Evolutionary conservation across 2,329 filamentous ascomycete genomes (phyloP), one percentile per base, ranked within the genome.

Genomic region (Cladosporium sp.): DNA sequence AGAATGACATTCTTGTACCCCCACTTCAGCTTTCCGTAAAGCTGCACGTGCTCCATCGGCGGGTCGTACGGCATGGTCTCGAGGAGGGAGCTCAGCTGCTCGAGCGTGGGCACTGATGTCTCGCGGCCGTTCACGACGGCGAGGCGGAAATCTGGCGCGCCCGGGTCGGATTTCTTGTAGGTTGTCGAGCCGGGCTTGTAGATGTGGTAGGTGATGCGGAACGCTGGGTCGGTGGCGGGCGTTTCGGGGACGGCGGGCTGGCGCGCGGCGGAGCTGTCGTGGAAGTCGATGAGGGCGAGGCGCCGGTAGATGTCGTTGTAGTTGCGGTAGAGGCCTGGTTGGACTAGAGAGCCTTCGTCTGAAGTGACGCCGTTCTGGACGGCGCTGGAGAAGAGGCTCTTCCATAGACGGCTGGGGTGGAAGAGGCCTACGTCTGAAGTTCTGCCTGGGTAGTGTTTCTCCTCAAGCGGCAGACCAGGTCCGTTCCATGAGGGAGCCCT

Each of bases 1-100:
- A 99, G 67, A 29, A 96, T 75, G 27, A 93, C 87, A 68, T 89
- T 93, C 57, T 89, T 80, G 66, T 86, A 84, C 1, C 90, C 93
- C 62, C 95, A 84, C 69, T 90, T 92, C 56, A 97, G 72, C 53
- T 88, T 83, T 62, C 85, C 80, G 64, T 95, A 93, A 57, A 91
- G 69, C 56, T 78, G 69, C 22, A 49, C 57, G 7, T 71, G 69
- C 11, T 69, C 64, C 65, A 74, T 61, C 64, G 80, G 65, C 1
- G 84, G 81, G 53, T 85, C 79, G 55, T 84, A 81, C 0, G 90
- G 89, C 5, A 86, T 84, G 32, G 83, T 85, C 52, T 84, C 84
- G 7, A 97, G 73, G 32, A 99, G 73, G 3, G 79, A 76, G 15
- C 80, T 73, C 12, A 96, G 71, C 65, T 97, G 80, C 15, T 81